phyloP scores from a whole-genome alignment of 2,329 filamentous ascomycete genomes.

The Harringtonia lauricola region DNA sequence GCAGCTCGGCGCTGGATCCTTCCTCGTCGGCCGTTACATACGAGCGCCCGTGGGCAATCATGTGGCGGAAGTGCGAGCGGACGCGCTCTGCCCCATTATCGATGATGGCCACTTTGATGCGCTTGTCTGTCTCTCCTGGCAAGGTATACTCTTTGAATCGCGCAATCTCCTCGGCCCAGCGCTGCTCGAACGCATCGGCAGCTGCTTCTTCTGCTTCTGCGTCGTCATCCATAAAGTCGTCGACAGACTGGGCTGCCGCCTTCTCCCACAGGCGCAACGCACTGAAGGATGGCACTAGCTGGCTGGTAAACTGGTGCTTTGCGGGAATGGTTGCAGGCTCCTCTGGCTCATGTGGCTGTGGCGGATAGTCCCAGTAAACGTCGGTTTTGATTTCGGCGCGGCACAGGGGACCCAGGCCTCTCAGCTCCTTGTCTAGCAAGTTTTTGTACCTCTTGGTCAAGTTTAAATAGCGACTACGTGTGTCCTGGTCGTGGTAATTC shows the following conservation, averaged over 20 bases:
- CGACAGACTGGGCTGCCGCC: too few species aligned
- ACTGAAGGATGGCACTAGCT: background rate
- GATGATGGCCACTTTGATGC: constrained; percentile 5
- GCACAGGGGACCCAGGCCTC: background rate
- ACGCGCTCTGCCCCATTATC: constrained; percentile 5
- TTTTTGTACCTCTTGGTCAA: background rate
- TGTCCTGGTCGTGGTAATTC: background rate
- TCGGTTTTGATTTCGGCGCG: background rate
- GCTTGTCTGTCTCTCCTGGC: background rate
- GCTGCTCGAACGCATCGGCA: too few species aligned
- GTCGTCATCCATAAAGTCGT: too few species aligned
- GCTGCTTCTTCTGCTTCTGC: too few species aligned
- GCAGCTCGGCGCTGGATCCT: background rate
- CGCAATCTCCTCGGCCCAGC: background rate
- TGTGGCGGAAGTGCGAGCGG: background rate
- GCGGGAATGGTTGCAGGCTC: background rate
- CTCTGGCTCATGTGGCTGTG: background rate
- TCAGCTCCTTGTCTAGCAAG: background rate
- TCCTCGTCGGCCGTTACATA: background rate
- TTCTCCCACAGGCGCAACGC: background rate
- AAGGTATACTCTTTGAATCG: background rate
- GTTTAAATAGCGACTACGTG: background rate
- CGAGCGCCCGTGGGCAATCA: constrained; percentile 3
- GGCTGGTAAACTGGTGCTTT: background rate
- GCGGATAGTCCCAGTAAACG: background rate